phyloP scores from a whole-genome alignment of 257 asterid species.

The Vinca minor region DNA sequence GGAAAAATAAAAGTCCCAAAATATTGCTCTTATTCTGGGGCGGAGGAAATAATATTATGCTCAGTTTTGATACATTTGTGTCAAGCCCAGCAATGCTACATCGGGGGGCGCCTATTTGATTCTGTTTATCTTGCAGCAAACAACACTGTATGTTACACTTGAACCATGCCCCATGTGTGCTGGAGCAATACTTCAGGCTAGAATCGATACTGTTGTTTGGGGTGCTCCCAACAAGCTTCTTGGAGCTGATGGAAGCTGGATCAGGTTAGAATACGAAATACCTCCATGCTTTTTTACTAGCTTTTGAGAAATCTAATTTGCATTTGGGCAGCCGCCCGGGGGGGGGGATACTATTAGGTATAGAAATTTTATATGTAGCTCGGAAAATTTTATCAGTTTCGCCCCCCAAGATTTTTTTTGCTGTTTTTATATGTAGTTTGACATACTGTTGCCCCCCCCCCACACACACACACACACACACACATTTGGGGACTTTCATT shows the following conservation, averaged over 20 bases:
- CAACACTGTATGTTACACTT: slow-evolving; percentile 85
- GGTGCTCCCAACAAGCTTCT: slow-evolving; percentile 99
- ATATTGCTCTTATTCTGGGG: no score
- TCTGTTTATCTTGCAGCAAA: slow-evolving; percentile 45
- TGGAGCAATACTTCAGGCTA: slow-evolving; percentile 98
- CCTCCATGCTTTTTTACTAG: neutral
- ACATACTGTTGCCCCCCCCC: no score
- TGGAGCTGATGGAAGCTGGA: slow-evolving; percentile 99
- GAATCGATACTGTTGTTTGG: slow-evolving; percentile 88
- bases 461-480: no score
- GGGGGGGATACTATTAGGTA: no score
- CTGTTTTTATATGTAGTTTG: neutral
- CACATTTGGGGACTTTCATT: no score
- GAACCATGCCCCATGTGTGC: slow-evolving; percentile 99
- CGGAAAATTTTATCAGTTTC: no score
- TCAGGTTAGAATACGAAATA: slow-evolving; percentile 40
- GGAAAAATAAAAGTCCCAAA: no score
- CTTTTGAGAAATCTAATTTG: neutral
- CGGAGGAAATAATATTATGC: no score
- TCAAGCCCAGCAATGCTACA: slow-evolving; percentile 3
- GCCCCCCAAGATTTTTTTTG: neutral
- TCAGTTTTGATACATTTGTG: neutral
- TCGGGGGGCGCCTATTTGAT: neutral
- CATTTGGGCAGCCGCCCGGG: no score
- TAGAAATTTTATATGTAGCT: no score